phyloP scores from a whole-genome alignment of 345 rosid species.

The Fremontodendron californicum region DNA sequence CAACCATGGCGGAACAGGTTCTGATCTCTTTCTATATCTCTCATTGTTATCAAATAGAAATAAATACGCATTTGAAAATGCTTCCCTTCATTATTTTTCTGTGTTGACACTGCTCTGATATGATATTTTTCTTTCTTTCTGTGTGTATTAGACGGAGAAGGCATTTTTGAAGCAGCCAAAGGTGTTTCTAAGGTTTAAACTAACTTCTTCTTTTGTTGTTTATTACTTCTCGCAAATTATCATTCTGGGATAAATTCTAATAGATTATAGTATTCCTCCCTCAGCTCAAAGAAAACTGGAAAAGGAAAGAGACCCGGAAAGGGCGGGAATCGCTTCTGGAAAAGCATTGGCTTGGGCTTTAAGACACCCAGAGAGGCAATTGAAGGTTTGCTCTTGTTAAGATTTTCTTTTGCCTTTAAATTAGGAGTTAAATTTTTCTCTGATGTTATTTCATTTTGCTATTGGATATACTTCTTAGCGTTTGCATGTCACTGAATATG shows the following conservation, averaged over 20 bases:
- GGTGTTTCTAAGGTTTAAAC: constrained; percentile 9
- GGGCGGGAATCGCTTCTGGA: constrained; percentile 60
- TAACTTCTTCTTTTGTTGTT: not conserved
- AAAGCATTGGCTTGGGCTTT: constrained; percentile 61
- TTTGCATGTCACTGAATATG: not conserved
- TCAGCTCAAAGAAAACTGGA: constrained; percentile 51
- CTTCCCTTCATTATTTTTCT: not conserved
- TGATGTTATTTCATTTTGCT: not conserved
- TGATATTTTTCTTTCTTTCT: not conserved
- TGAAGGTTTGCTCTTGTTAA: constrained; percentile 34
- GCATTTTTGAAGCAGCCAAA: constrained; percentile 20
- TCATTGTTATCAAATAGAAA: no score
- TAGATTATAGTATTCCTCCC: not conserved
- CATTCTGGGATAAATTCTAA: not conserved
- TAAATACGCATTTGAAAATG: no score
- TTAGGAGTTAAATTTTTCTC: not conserved
- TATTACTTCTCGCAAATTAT: not conserved
- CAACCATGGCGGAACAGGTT: constrained; percentile 24
- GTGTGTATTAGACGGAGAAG: constrained; percentile 3
- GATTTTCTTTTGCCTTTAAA: not conserved
- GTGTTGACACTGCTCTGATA: not conserved
- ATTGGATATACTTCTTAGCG: not conserved
- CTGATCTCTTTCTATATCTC: not conserved
- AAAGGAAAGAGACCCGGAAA: constrained; percentile 71
- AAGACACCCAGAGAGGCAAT: constrained; percentile 66